A percentile compares a stretch with the other conserved stretches of the same genome.
Conservation (phyloP, 2,329 filamentous ascomycete genomes). For the Botrytis cinerea region DNA sequence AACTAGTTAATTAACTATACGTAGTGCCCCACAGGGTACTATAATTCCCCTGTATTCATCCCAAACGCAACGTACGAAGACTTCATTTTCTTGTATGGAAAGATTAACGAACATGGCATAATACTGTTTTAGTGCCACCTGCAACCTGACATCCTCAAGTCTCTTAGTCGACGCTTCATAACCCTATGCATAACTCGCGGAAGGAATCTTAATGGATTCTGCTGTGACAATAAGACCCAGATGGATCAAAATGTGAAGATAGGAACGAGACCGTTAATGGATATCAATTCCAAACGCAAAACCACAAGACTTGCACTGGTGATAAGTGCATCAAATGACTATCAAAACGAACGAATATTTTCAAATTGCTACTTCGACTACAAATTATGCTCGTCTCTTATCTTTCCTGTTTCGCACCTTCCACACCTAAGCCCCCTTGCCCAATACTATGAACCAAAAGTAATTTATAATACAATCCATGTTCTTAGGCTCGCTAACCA, state of each 20-base stretch:
- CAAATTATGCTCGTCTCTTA: slow-evolving; percentile 6
- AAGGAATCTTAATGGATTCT: background rate
- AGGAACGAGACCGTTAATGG: background rate
- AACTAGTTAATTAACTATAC: slow-evolving; percentile 4
- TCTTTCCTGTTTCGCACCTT: background rate
- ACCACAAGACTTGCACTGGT: background rate
- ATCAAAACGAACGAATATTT: slow-evolving; percentile 8
- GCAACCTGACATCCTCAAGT: background rate
- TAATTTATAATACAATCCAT: slow-evolving; percentile 13
- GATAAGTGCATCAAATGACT: background rate
- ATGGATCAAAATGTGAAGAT: background rate
- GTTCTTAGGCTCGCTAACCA: background rate
- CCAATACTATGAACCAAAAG: slow-evolving; percentile 1
- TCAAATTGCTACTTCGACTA: slow-evolving; percentile 14
- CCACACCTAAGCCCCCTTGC: background rate
- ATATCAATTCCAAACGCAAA: background rate
- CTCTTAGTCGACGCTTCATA: background rate
- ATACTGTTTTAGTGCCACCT: background rate
- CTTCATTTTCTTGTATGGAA: background rate
- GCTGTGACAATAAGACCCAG: background rate
- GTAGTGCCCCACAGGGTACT: slow-evolving; percentile 4
- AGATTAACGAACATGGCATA: background rate
- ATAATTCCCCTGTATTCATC: background rate
- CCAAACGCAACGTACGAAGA: background rate
- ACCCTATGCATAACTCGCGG: background rate